A percentile compares a stretch with the other conserved stretches of the same genome.
These are phyloP conservation scores for Vigna mungo DNA, from an alignment of 306 rosid species.

Conservation along the genomic window DNA sequence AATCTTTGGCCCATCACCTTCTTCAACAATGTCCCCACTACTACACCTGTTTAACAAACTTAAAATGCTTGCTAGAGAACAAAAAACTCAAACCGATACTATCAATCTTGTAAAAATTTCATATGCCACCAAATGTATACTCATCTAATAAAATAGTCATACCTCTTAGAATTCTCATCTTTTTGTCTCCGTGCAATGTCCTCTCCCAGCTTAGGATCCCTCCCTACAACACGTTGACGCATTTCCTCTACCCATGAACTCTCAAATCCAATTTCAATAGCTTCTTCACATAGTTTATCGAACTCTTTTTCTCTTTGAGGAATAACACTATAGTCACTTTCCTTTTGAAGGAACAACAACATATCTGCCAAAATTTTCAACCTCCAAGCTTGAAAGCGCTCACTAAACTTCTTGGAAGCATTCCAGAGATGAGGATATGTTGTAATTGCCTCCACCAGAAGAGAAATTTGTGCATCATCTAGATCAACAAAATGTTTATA, in stretches of 20 bases:
- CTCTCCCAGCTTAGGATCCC: neutral
- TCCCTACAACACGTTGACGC: constrained; percentile 12
- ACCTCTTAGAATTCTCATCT: neutral
- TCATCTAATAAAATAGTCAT: no score
- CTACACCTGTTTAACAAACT: neutral
- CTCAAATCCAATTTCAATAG: constrained; percentile 13
- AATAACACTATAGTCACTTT: neutral
- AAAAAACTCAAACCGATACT: no score
- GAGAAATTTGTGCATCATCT: constrained; percentile 33
- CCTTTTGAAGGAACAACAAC: constrained; percentile 21
- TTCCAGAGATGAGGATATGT: constrained; percentile 38
- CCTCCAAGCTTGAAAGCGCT: constrained; percentile 33
- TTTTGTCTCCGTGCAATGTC: neutral
- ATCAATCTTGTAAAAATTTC: no score
- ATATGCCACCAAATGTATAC: no score
- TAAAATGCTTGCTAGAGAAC: no score
- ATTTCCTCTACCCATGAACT: constrained; percentile 36
- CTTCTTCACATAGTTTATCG: constrained; percentile 23
- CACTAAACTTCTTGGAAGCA: neutral
- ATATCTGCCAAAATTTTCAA: neutral
- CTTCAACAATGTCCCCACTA: neutral
- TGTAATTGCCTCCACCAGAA: constrained; percentile 14
- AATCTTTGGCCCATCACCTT: neutral
- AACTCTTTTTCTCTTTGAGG: constrained; percentile 8
- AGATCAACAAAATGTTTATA: constrained; percentile 17